A percentile compares a stretch with the other conserved stretches of the same genome.
Evolutionary conservation across 1,284 basidiomycete genomes (phyloP).

Genomic region (Ustilago sp.): DNA sequence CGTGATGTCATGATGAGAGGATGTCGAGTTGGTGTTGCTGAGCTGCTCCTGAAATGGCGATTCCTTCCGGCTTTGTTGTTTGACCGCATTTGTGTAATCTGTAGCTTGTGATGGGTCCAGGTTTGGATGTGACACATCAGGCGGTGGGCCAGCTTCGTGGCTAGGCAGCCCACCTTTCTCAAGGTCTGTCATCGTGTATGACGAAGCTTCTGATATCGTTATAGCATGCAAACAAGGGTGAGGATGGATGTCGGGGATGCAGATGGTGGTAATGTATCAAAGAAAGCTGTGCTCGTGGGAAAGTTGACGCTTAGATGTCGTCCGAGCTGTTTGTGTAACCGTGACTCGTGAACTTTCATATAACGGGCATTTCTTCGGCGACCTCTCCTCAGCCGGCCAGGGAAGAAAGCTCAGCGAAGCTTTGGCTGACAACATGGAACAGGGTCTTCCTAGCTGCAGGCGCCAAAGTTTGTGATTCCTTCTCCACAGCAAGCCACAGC

Average conservation of each 20-base stretch:
- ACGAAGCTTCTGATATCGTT: background rate
- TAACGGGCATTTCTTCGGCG: background rate
- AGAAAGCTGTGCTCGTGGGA: background rate
- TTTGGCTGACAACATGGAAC: background rate
- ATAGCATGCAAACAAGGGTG: background rate
- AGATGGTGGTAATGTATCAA: background rate
- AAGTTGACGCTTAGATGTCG: background rate
- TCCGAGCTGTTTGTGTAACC: background rate
- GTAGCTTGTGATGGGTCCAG: conserved; percentile 5
- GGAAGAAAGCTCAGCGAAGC: background rate
- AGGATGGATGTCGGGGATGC: background rate
- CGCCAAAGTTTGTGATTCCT: background rate
- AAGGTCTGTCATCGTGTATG: background rate
- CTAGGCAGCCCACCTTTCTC: background rate
- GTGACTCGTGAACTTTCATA: background rate
- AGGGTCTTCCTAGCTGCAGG: background rate
- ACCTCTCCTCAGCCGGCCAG: background rate
- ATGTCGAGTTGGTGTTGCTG: conserved; percentile 9
- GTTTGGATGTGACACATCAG: background rate
- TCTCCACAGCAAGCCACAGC: background rate
- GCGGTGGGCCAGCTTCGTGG: background rate
- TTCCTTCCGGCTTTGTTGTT: background rate
- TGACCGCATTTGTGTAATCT: background rate
- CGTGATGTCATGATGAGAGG: background rate
- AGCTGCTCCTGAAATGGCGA: background rate